Evolutionary conservation across 208 protist species (phyloP).

Genomic region (Acanthamoeba lenticulata): DNA sequence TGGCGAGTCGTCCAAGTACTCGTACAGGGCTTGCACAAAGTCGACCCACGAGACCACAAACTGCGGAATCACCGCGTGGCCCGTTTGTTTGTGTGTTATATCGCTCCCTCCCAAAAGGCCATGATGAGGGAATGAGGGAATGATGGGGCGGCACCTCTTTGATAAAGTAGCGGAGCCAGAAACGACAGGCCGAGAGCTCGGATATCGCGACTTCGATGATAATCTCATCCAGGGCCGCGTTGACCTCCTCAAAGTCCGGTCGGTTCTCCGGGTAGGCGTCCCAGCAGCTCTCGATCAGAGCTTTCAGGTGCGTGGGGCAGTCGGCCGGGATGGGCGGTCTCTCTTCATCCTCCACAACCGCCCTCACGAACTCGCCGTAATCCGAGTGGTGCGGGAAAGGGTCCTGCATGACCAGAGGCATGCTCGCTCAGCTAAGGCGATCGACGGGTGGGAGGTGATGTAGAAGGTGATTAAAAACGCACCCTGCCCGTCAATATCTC

Average conservation of each 20-base stretch:
- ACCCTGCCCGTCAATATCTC: background rate
- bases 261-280: constrained; percentile 22
- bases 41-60: background rate
- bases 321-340: constrained; percentile 72
- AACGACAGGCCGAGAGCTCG: background rate
- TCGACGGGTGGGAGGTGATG: background rate
- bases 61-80: background rate
- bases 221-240: background rate
- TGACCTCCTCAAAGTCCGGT: constrained; percentile 17
- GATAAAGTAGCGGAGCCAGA: constrained; percentile 4
- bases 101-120: too few species aligned
- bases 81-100: background rate
- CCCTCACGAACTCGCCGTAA: constrained; percentile 70
- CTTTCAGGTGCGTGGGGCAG: constrained; percentile 10
- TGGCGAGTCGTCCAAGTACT: background rate
- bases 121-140: too few species aligned
- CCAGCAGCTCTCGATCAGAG: constrained; percentile 62
- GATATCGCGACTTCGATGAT: background rate
- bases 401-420: constrained; percentile 52
- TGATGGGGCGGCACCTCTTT: background rate
- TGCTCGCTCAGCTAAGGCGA: background rate
- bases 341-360: constrained; percentile 67
- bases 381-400: constrained; percentile 74
- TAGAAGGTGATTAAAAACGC: background rate
- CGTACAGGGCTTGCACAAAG: background rate